Base-by-base conservation (phyloP, 345 rosid species). In the Gossypium rotundifolium region DNA sequence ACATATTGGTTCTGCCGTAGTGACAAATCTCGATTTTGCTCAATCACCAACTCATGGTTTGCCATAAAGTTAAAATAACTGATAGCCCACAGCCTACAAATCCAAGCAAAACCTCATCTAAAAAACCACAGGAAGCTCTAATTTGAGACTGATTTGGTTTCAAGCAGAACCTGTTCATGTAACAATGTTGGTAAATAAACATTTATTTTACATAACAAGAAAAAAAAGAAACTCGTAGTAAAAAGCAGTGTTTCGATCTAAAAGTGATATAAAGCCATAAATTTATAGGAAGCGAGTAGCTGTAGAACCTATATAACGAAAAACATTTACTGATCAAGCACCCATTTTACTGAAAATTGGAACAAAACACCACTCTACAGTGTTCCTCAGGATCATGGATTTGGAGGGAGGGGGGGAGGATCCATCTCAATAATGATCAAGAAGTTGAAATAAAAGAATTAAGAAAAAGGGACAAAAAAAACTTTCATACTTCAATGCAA, bases 31-130 rank as follows among this genome's bases (percentile, higher is more conserved):
- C 48, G 22, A 71, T 66, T 84, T 75, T 74, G 74, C 54, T 75
- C 55, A 42, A 79, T 73, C 68, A 77, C 63, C 53, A 79, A 42
- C 73, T 84, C 79, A 11, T 72, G 70, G 65, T 84, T 77, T 20
- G 53, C 87, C 87, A 81, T 83, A 59, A 33, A 42, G 27, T 17
- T 16, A 53, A 53, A 53, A 55, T 59, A 75, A 25, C 25, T 55
- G 59, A 49, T 16, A 49, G 38, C 23, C 45, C 18, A 33, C 27
- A 8, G 25, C 54, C 38, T 27, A 49, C 17, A 60, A 46, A 16
- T 60, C 44, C 60, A 52, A 70, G 49, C 18, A 70, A 38, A 70
- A 33, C 40, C 60, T 49, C 71, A 57, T 70, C 51, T 14, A 27
- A 23, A 33, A 25, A 57, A 16, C 53, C 51, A 59, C 29, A 33